Evolutionary conservation across 2,329 filamentous ascomycete genomes (phyloP).

Genomic region (Seiridium cupressi): DNA sequence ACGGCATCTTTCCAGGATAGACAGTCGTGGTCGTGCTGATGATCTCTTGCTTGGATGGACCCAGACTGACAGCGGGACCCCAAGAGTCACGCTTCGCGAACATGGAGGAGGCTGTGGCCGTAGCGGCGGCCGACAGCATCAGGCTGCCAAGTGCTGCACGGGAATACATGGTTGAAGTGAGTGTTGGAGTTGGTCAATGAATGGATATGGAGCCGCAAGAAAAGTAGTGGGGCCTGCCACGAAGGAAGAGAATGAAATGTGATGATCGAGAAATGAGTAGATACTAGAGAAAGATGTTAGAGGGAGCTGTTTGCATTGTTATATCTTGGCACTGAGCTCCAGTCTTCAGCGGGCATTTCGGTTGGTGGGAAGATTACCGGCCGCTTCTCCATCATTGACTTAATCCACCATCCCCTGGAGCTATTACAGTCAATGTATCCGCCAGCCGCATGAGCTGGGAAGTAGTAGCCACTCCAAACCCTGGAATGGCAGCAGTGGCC

Average conservation of each 20-base stretch:
- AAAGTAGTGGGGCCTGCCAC: not conserved
- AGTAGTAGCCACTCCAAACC: too few relatives aligned
- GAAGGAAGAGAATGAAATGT: not conserved
- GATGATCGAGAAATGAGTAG: not conserved
- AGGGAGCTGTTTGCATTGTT: too few relatives aligned
- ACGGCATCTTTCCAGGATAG: slow-evolving; percentile 22
- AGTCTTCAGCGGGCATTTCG: too few relatives aligned
- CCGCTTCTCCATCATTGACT: too few relatives aligned
- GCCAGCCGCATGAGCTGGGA: too few relatives aligned
- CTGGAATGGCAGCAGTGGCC: too few relatives aligned
- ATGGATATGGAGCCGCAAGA: not conserved
- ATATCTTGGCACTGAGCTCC: too few relatives aligned
- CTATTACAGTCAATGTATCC: too few relatives aligned
- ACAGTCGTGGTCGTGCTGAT: slow-evolving; percentile 21
- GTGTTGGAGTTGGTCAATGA: not conserved
- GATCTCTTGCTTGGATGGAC: slow-evolving; percentile 17
- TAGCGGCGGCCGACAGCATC: slow-evolving; percentile 7
- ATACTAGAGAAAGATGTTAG: too few relatives aligned
- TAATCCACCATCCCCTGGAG: too few relatives aligned
- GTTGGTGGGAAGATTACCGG: too few relatives aligned
- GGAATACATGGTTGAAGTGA: not conserved
- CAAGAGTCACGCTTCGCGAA: slow-evolving; percentile 16
- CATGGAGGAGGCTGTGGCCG: slow-evolving; percentile 7
- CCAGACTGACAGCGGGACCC: slow-evolving; percentile 20
- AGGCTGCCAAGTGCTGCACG: not conserved